These are phyloP conservation scores for Lactarius hatsudake DNA, from an alignment of 768 basidiomycete species.

Conservation along the genomic window DNA sequence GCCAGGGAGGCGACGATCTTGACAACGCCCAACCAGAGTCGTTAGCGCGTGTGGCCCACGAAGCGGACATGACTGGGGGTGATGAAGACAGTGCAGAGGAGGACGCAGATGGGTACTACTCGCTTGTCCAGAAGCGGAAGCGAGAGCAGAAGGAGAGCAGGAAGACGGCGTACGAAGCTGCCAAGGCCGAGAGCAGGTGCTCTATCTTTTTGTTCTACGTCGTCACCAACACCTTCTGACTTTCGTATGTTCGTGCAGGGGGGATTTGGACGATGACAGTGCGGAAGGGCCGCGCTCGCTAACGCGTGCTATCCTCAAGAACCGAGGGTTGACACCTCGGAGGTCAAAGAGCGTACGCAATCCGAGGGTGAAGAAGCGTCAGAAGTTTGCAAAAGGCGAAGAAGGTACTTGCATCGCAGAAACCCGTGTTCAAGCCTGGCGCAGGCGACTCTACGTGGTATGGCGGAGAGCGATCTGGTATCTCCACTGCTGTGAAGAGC, in stretches of 20 bases:
- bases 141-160: conserved; percentile 75
- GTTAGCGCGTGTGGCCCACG: conserved; percentile 30
- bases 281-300: conserved; percentile 78
- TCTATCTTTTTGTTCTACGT: conserved; percentile 29
- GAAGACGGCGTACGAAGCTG: conserved; percentile 76
- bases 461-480: conserved; percentile 91
- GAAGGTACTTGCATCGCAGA: conserved; percentile 85
- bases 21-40: conserved; percentile 53
- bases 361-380: conserved; percentile 95
- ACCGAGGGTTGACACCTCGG: conserved; percentile 90
- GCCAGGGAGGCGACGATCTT: conserved; percentile 64
- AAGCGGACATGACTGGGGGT: conserved; percentile 38
- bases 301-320: conserved; percentile 87
- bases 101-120: conserved; percentile 77
- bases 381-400: conserved; percentile 93
- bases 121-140: conserved; percentile 74
- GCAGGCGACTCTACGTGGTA: conserved; percentile 69
- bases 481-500: conserved; percentile 87
- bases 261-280: conserved; percentile 39
- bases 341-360: conserved; percentile 90
- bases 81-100: conserved; percentile 41
- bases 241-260: conserved; percentile 29
- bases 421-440: conserved; percentile 91
- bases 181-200: conserved; percentile 54
- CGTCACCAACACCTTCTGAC: not conserved